Conservation (phyloP, 257 asterid species). For the Solanum tarapatanum region DNA sequence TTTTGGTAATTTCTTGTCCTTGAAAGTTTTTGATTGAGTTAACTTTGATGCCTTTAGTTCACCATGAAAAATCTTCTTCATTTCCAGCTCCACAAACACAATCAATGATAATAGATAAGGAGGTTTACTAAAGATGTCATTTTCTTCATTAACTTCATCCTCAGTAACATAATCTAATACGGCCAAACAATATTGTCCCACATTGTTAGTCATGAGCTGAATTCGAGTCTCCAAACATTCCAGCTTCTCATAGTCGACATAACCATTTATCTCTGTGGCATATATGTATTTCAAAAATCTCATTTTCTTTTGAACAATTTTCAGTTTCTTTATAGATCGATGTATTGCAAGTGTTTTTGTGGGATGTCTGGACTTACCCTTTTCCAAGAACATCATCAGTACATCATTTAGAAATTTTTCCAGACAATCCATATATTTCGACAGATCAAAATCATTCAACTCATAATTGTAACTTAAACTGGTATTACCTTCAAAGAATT, state of each 20-base stretch:
- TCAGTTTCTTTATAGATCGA: neutral
- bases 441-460: neutral
- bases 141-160: fast-evolving
- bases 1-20: neutral
- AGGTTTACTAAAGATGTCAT: fast-evolving
- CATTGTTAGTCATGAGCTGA: neutral
- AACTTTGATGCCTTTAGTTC: neutral
- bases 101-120: neutral
- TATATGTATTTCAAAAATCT: neutral
- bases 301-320: neutral
- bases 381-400: fast-evolving
- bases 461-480: neutral
- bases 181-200: neutral
- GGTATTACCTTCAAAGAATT: neutral
- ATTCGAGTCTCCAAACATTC: neutral
- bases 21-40: neutral
- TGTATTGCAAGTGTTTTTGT: fast-evolving
- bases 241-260: neutral
- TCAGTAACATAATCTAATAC: fast-evolving
- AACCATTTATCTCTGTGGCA: neutral
- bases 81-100: neutral
- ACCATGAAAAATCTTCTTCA: neutral
- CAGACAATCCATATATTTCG: neutral
- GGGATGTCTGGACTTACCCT: fast-evolving
- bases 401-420: neutral